A percentile compares a stretch with the other conserved stretches of the same genome.
Conservation (phyloP, 192 early-diverging fungal species). For the Entomortierella chlamydospora region DNA sequence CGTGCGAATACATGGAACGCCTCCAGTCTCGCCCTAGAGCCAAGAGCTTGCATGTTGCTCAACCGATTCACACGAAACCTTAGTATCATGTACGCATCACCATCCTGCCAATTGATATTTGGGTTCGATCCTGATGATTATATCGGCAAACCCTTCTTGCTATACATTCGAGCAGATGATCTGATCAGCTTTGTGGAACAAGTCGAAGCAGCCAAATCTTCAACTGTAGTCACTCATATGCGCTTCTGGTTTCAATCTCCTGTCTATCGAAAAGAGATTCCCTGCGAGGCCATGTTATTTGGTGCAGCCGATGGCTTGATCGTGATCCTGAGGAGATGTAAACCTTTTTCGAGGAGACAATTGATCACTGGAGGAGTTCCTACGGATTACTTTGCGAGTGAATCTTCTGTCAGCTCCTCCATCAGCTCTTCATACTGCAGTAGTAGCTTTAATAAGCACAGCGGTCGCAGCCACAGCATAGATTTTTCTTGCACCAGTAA, state of each 20-base stretch:
- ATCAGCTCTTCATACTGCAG: neutral
- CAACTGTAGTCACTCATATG: constrained; percentile 47
- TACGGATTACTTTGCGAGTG: neutral
- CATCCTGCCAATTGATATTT: constrained; percentile 41
- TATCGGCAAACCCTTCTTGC: constrained; percentile 40
- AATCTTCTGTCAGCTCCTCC: neutral
- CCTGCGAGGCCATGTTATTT: constrained; percentile 49
- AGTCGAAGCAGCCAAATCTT: constrained; percentile 50
- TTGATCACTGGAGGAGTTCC: constrained; percentile 4
- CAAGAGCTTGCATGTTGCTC: constrained; percentile 52
- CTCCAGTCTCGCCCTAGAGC: constrained; percentile 35
- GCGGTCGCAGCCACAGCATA: neutral
- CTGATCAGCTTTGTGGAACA: constrained; percentile 35
- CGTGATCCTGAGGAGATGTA: constrained; percentile 32
- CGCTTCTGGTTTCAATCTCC: constrained; percentile 49
- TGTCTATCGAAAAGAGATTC: constrained; percentile 25
- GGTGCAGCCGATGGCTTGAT: constrained; percentile 49
- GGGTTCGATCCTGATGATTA: constrained; percentile 17
- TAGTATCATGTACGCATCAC: constrained; percentile 51
- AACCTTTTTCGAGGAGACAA: constrained; percentile 27
- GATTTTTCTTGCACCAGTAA: no score
- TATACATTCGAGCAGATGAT: constrained; percentile 48
- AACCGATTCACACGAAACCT: constrained; percentile 49
- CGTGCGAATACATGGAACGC: constrained; percentile 41
- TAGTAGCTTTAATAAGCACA: neutral